Evolutionary conservation across 2,329 filamentous ascomycete species (phyloP), one percentile per base, ranked within the genome.

Genomic region (Ploettnerulaceae sp.): DNA sequence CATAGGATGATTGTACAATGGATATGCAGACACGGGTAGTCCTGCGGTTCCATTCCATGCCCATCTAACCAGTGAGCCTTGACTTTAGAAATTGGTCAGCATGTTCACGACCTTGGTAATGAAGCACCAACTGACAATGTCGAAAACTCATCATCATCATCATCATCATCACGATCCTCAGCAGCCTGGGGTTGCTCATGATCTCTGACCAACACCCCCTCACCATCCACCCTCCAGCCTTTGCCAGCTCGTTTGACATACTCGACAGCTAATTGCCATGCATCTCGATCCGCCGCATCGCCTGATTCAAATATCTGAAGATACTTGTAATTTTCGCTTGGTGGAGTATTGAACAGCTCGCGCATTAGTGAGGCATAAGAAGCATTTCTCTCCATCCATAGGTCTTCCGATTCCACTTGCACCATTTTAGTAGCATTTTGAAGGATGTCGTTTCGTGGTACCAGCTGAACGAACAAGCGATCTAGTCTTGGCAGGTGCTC

Each of bases 401-500:
- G 38, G 40, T 63, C 58, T 12, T 58, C 53, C 55, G 11, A 68
- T 9, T 59, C 54, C 11, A 60, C 48, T 17, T 57, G 41, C 2
- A 6, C n/a, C 52, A 61, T 60, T 31, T 49, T 57, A 14, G 33
- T 21, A 1, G 31, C 18, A n/a, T 68, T 52, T 35, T 69, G 66
- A 7, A 71, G 62, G 1, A 67, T 56, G 33, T 58, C 45, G 38
- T 58, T 60, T 29, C 58, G 54, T 1, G 72, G 73, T 2, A 70
- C 68, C 9, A 75, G 52, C 42, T 81, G 79, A 9, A 82, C 64
- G 45, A 71, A 81, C 1, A 84, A 64, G 9, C 67, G 67, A 32
- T 75, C 69, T 3, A 85, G 56, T 8, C 64, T 70, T 1, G 72
- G 73, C 51, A 82, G 70, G 48, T 69, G 56, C 2, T 66, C 61